Base-by-base conservation (phyloP, 805 yeast species). In the Candida boidinii region DNA sequence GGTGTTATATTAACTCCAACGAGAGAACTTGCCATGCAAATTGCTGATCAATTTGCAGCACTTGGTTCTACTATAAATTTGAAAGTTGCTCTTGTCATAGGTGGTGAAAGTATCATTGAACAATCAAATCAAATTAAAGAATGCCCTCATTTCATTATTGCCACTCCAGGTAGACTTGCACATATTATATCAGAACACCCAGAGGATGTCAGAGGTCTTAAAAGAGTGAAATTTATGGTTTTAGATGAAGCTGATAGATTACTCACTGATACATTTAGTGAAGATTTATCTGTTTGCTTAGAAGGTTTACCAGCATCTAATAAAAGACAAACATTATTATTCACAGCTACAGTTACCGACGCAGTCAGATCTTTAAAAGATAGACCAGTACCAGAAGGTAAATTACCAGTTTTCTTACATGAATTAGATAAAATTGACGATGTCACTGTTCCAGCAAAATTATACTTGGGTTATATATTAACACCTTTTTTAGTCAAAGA, bases 161-260 rank as follows among this genome's bases (percentile, higher is more conserved):
- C 98, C 2, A 92, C 98, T 0, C 98, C 98, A 0, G 98, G 98
- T 12, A 68, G 98, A 50, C 61, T 92, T 39, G 97, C 97, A 0
- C 96, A 90, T 56, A 78, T 92, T 14, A 57, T 79, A 39, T 74
- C 78, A 47, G 82, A 92, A 52, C 96, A 96, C 13, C 94, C 82
- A 37, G 96, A 92, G 39, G 83, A 94, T 4, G 66, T 81, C 0
- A 65, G 73, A 24, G 95, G 96, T 0, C 62, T 92, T 30, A 74
- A 79, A 45, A 67, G 94, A 44, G 79, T 82, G 13, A 78, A 79
- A 51, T 92, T 67, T 49, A 62, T 92, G 33, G 97, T 92, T 3
- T 62, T 92, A 2, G 98, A 92, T 66, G 98, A 90, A 62, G 98
- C 98, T 1, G 98, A 92, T 66, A 70, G 96, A 39, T 61, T 92